A percentile compares a stretch with the other conserved stretches of the same genome.
Conservation (phyloP, 495 filamentous ascomycete species). For the Hypoxylon fragiforme region DNA sequence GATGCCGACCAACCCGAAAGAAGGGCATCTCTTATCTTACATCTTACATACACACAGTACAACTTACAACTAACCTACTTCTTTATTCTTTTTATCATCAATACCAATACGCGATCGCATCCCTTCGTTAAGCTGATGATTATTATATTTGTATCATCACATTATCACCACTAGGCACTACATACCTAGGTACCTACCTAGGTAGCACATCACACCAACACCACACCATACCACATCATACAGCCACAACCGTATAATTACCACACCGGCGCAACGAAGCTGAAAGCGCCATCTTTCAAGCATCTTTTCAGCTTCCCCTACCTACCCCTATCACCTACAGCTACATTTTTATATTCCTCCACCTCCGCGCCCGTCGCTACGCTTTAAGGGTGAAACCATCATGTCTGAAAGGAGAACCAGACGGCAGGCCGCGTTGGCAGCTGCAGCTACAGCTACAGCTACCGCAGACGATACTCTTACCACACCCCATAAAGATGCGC, state of each 20-base stretch:
- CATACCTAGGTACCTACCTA: neutral
- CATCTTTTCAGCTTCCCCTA: neutral
- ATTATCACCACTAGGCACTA: no score
- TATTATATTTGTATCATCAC: constrained; percentile 4
- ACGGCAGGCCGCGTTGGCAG: constrained; percentile 41
- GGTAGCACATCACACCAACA: constrained; percentile 10
- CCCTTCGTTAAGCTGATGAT: constrained; percentile 5
- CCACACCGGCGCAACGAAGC: constrained; percentile 1
- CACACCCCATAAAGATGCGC: constrained; percentile 12
- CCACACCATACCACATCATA: constrained; percentile 12
- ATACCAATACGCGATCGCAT: constrained; percentile 16
- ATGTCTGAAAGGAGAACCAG: constrained; percentile 42
- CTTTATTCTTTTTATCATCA: constrained; percentile 12
- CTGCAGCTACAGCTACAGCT: constrained; percentile 10
- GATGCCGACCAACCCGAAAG: constrained; percentile 29
- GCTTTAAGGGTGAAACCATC: constrained; percentile 2
- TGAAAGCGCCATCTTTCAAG: no score
- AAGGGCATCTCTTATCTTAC: constrained; percentile 3
- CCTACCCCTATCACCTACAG: neutral
- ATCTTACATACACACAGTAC: neutral
- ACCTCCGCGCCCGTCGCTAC: neutral
- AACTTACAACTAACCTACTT: constrained; percentile 2
- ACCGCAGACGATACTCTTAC: constrained; percentile 21
- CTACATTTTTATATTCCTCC: neutral
- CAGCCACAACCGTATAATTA: constrained; percentile 5